Percentiles rank a stretch among this genome's conserved stretches.
Conservation (phyloP, 768 basidiomycete species). For the Lactifluus subvellereus region DNA sequence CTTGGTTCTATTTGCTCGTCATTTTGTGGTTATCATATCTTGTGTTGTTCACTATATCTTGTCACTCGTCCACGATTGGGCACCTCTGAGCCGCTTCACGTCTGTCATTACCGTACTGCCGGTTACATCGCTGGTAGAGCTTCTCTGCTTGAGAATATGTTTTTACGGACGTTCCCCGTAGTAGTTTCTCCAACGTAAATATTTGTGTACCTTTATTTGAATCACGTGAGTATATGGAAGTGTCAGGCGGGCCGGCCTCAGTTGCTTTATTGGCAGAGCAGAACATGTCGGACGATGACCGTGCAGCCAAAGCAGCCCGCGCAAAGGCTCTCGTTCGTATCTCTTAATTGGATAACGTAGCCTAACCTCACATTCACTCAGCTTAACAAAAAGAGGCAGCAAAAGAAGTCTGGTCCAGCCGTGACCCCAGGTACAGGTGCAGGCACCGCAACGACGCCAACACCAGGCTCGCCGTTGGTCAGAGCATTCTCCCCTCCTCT, state of each 20-base stretch:
- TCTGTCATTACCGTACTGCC: constrained; percentile 53
- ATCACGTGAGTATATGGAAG: constrained; percentile 10
- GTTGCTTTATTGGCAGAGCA: no score
- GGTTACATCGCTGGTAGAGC: constrained; percentile 26
- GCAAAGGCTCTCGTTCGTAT: constrained; percentile 71
- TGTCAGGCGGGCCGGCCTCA: neutral
- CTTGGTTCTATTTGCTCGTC: constrained; percentile 20
- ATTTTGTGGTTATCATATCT: constrained; percentile 41
- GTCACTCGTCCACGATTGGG: constrained; percentile 31
- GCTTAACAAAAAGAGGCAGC: constrained; percentile 80
- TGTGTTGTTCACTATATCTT: constrained; percentile 49
- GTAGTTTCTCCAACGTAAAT: constrained; percentile 12
- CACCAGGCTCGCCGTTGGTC: constrained; percentile 39
- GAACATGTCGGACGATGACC: constrained; percentile 57
- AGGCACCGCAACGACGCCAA: constrained; percentile 31
- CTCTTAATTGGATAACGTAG: neutral
- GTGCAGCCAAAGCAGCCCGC: constrained; percentile 75
- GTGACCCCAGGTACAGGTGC: constrained; percentile 26
- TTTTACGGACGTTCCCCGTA: constrained; percentile 29
- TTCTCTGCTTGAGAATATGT: constrained; percentile 27
- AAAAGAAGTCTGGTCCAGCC: constrained; percentile 52
- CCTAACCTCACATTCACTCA: constrained; percentile 30
- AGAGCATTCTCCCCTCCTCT: constrained; percentile 29
- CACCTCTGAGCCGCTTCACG: constrained; percentile 45
- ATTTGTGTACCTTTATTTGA: neutral